phyloP scores from a whole-genome alignment of 202 grass and related monocot species.

The Saccharum hybrid region DNA sequence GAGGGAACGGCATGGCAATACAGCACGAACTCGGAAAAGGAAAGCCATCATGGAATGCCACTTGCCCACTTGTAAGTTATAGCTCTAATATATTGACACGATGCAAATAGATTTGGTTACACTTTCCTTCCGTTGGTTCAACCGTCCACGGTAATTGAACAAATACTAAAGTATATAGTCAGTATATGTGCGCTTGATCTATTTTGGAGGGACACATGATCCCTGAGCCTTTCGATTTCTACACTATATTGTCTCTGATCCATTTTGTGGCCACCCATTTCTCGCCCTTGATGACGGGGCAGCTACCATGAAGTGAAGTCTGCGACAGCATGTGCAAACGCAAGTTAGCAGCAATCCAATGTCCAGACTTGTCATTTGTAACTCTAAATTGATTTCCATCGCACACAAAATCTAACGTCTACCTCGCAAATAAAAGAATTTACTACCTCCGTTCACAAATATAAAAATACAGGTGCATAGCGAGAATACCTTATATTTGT shows the following conservation, averaged over 20 bases:
- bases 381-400: background rate
- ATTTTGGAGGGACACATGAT: slow-evolving; percentile 1
- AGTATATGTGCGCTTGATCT: slow-evolving; percentile 46
- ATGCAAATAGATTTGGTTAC: background rate
- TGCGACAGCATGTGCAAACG: slow-evolving; percentile 12
- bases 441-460: background rate
- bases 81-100: slow-evolving; percentile 13
- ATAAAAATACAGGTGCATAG: background rate
- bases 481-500: background rate
- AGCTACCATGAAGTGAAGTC: slow-evolving; percentile 95
- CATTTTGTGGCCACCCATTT: slow-evolving; percentile 99
- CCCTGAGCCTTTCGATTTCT: slow-evolving; percentile 22
- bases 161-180: slow-evolving; percentile 43
- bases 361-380: background rate
- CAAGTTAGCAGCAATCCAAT: slow-evolving; percentile 26
- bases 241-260: slow-evolving; percentile 68
- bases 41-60: background rate
- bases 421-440: background rate
- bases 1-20: background rate
- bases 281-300: slow-evolving; percentile 87
- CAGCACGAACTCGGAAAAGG: background rate
- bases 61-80: background rate
- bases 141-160: slow-evolving; percentile 34
- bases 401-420: background rate
- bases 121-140: background rate